phyloP scores from a whole-genome alignment of 202 grass and related monocot genomes.

The Panicum hallii region DNA sequence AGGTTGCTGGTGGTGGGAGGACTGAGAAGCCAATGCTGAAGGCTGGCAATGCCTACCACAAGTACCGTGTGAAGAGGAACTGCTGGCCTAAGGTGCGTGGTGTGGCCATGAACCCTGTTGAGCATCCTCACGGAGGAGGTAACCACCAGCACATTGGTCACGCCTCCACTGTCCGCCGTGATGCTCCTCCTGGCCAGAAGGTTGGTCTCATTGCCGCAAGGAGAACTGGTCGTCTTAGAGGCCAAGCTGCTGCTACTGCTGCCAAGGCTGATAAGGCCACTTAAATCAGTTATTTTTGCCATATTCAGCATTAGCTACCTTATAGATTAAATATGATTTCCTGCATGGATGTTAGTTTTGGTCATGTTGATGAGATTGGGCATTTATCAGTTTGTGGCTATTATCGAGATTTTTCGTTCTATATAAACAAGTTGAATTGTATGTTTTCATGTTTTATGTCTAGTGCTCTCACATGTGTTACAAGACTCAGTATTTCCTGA shows the following conservation, averaged over 20 bases:
- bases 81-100: conserved; percentile 93
- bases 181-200: conserved; percentile 86
- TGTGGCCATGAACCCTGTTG: conserved; percentile 92
- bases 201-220: conserved; percentile 89
- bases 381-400: conserved; percentile 2
- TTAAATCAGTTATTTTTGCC: conserved; percentile 38
- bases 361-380: conserved; percentile 7
- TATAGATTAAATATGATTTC: conserved; percentile 46
- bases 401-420: conserved; percentile 15
- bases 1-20: conserved; percentile 79
- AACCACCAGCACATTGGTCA: conserved; percentile 95
- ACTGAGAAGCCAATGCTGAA: conserved; percentile 88
- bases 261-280: conserved; percentile 80
- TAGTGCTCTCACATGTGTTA: background rate
- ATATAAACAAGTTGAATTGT: conserved; percentile 17
- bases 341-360: conserved; percentile 39
- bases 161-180: conserved; percentile 76
- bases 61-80: conserved; percentile 86
- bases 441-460: background rate
- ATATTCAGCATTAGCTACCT: background rate
- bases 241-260: conserved; percentile 83
- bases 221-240: conserved; percentile 86
- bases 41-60: conserved; percentile 87
- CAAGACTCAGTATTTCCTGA: no score
- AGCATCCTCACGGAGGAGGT: conserved; percentile 91